Evolutionary conservation across 2,329 filamentous ascomycete species (phyloP).

Genomic region (Colletotrichum somersetense): DNA sequence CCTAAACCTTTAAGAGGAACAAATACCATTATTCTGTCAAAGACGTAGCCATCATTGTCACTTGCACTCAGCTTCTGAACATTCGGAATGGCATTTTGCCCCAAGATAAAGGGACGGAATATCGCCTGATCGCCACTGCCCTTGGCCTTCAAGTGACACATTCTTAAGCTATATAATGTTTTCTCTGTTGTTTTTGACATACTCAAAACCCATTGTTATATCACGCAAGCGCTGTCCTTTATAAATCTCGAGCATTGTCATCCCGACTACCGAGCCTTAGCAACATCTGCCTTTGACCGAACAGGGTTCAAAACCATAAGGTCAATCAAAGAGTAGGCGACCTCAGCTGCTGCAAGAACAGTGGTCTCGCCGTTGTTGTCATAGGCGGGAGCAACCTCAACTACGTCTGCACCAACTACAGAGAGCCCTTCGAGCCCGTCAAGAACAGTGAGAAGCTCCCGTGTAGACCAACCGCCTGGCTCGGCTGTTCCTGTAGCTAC

Average conservation of each 20-base stretch:
- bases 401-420: slow-evolving; percentile 82
- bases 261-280: neutral
- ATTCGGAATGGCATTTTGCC: neutral
- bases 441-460: slow-evolving; percentile 81
- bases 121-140: neutral
- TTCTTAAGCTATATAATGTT: too few relatives aligned
- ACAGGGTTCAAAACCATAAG: slow-evolving; percentile 65
- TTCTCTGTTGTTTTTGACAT: neutral
- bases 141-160: neutral
- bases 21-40: neutral
- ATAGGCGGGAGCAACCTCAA: slow-evolving; percentile 83
- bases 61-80: neutral
- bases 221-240: neutral
- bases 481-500: slow-evolving; percentile 81
- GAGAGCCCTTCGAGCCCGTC: slow-evolving; percentile 79
- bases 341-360: slow-evolving; percentile 78
- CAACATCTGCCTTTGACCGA: slow-evolving; percentile 27
- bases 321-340: slow-evolving; percentile 79
- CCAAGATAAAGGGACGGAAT: neutral
- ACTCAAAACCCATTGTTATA: neutral
- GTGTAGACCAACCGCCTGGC: slow-evolving; percentile 83
- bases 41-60: neutral
- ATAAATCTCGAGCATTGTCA: neutral
- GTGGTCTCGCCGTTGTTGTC: slow-evolving; percentile 81
- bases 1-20: too few relatives aligned